Conservation (phyloP, 2,329 filamentous ascomycete genomes). For the Trichothecium sympodiale region DNA sequence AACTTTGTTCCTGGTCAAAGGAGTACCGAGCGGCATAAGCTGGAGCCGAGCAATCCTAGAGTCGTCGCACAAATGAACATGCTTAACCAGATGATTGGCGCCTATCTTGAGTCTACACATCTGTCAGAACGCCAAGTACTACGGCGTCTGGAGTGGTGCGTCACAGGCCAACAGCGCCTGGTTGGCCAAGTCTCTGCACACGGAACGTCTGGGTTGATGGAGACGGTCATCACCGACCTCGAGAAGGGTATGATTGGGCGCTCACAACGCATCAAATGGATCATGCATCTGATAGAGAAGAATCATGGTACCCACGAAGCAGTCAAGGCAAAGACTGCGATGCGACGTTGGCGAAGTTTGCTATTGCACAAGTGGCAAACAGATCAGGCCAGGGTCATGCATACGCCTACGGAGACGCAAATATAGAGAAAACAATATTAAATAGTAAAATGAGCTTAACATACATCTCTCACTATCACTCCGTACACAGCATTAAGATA, state of each 20-base stretch:
- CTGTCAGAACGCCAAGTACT: conserved; percentile 18
- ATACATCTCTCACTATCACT: no score
- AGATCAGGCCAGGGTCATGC: neutral
- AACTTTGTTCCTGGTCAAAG: no score
- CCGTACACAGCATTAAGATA: no score
- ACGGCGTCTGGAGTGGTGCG: conserved; percentile 16
- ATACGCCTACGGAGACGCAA: no score
- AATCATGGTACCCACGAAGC: conserved; percentile 11
- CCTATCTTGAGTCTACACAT: conserved; percentile 16
- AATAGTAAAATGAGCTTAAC: no score
- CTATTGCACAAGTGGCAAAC: conserved; percentile 4
- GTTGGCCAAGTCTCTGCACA: conserved; percentile 12
- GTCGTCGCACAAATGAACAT: conserved; percentile 13
- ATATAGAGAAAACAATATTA: no score
- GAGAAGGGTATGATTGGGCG: conserved; percentile 20
- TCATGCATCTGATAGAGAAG: conserved; percentile 14
- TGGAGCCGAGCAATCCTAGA: neutral
- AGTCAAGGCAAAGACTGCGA: conserved; percentile 5
- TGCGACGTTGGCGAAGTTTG: conserved; percentile 14
- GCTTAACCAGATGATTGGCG: conserved; percentile 17
- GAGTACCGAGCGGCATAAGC: no score
- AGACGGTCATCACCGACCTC: conserved; percentile 20
- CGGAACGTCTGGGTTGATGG: conserved; percentile 15
- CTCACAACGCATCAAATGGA: conserved; percentile 17
- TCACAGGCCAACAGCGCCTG: conserved; percentile 13